Conservation (phyloP, 495 filamentous ascomycete genomes). For the Neurospora hispaniola region DNA sequence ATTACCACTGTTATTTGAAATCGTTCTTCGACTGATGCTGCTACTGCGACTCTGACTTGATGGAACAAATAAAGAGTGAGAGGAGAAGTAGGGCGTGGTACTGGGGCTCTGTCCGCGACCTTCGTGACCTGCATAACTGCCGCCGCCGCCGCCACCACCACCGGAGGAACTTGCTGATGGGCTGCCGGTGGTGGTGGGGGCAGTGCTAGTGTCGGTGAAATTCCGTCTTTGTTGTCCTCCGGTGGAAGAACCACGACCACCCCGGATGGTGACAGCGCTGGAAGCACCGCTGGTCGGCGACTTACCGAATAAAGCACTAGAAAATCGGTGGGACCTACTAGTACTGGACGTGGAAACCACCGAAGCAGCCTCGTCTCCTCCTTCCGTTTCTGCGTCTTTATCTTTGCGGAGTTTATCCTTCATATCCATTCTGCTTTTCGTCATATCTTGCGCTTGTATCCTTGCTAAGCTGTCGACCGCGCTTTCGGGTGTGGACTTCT, state of each 20-base stretch:
- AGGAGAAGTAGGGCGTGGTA: neutral
- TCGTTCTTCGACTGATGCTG: neutral
- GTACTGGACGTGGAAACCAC: conserved; percentile 19
- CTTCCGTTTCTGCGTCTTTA: conserved; percentile 4
- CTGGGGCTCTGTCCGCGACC: neutral
- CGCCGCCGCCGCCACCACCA: neutral
- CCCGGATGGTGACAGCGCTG: neutral
- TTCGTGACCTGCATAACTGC: neutral
- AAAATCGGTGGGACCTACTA: conserved; percentile 16
- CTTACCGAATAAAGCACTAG: conserved; percentile 3
- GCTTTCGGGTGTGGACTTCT: neutral
- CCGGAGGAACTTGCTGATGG: neutral
- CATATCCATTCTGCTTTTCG: neutral
- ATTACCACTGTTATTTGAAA: neutral
- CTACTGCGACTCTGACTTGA: neutral
- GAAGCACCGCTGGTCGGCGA: conserved; percentile 3
- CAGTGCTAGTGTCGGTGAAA: conserved; percentile 7
- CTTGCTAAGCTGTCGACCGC: neutral
- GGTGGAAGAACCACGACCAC: neutral
- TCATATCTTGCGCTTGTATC: neutral
- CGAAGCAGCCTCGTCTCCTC: conserved; percentile 17
- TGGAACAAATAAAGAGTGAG: neutral
- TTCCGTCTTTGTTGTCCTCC: conserved; percentile 2
- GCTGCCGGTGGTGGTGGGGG: neutral
- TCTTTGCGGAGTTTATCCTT: neutral